These are phyloP conservation scores for Citrus maxima DNA, from an alignment of 345 rosid species.

Conservation along the genomic window DNA sequence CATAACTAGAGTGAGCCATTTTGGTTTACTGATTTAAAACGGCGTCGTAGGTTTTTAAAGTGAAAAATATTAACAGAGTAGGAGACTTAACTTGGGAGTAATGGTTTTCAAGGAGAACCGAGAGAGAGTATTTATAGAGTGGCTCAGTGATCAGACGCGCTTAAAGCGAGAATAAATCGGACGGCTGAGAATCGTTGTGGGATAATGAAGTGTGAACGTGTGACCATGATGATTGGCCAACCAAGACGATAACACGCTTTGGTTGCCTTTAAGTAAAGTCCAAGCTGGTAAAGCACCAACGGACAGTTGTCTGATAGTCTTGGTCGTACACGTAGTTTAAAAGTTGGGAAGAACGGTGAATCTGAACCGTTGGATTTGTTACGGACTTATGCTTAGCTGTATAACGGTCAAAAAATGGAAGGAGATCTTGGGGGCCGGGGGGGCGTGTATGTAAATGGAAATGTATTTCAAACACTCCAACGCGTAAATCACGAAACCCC, in stretches of 20 bases:
- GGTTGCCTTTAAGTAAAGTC: not conserved
- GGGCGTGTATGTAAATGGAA: not conserved
- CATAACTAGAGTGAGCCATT: not conserved
- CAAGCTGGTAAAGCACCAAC: not conserved
- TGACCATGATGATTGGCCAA: not conserved
- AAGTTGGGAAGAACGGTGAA: not conserved
- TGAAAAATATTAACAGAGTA: too few species aligned
- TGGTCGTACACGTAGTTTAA: not conserved
- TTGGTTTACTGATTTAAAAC: too few species aligned
- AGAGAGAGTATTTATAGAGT: not conserved
- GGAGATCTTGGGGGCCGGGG: not conserved
- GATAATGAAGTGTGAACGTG: not conserved
- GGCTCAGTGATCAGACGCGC: not conserved
- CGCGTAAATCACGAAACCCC: not conserved
- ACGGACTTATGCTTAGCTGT: not conserved
- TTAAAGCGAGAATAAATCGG: not conserved
- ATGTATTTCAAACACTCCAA: not conserved
- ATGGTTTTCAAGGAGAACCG: too few species aligned
- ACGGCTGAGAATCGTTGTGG: not conserved
- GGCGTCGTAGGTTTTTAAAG: too few species aligned
- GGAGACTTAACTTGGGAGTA: too few species aligned
- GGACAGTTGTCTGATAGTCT: not conserved
- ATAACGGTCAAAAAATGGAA: constrained; percentile 13
- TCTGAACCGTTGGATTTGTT: not conserved
- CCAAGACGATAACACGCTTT: not conserved